A percentile compares a stretch with the other conserved stretches of the same genome.
phyloP scores from a whole-genome alignment of 441 rosid genomes.

The Adansonia rubrostipa region DNA sequence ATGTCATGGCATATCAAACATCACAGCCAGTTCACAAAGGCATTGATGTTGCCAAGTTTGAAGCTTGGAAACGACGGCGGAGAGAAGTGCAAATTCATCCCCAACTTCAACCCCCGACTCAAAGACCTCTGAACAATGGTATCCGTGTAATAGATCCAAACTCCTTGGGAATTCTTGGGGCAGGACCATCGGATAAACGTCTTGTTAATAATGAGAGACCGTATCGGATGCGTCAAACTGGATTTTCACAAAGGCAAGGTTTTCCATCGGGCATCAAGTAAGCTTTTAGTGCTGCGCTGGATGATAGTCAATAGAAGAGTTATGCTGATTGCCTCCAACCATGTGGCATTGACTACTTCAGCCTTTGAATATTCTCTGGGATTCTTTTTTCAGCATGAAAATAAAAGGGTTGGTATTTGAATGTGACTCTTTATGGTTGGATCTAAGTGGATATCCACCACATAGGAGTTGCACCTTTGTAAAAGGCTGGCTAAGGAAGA shows the following conservation, averaged over 20 bases:
- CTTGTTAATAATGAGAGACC: slow-evolving; percentile 52
- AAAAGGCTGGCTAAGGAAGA: slow-evolving; percentile 39
- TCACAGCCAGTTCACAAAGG: slow-evolving; percentile 58
- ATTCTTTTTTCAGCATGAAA: slow-evolving; percentile 47
- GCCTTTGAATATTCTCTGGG: slow-evolving; percentile 40
- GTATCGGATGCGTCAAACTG: slow-evolving; percentile 58
- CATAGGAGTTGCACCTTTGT: slow-evolving; percentile 34
- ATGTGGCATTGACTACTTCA: slow-evolving; percentile 33
- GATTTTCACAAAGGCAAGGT: slow-evolving; percentile 66
- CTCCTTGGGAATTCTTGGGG: slow-evolving; percentile 93
- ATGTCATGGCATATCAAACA: slow-evolving; percentile 45
- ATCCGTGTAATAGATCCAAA: slow-evolving; percentile 58
- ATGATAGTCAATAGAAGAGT: slow-evolving; percentile 31
- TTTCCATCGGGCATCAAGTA: slow-evolving; percentile 51
- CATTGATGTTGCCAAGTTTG: slow-evolving; percentile 69
- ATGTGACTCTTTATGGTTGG: slow-evolving; percentile 29
- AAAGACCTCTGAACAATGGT: slow-evolving; percentile 46
- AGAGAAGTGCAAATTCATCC: slow-evolving; percentile 57
- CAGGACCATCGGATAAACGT: slow-evolving; percentile 81
- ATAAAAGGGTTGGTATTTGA: slow-evolving; percentile 32
- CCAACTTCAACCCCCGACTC: slow-evolving; percentile 51
- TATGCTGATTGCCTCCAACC: slow-evolving; percentile 32
- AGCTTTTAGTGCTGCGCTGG: slow-evolving; percentile 22
- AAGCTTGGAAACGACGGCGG: slow-evolving; percentile 85
- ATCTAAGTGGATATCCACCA: slow-evolving; percentile 35